Conservation (phyloP, 2,329 filamentous ascomycete genomes). For the Penicillium freii region DNA sequence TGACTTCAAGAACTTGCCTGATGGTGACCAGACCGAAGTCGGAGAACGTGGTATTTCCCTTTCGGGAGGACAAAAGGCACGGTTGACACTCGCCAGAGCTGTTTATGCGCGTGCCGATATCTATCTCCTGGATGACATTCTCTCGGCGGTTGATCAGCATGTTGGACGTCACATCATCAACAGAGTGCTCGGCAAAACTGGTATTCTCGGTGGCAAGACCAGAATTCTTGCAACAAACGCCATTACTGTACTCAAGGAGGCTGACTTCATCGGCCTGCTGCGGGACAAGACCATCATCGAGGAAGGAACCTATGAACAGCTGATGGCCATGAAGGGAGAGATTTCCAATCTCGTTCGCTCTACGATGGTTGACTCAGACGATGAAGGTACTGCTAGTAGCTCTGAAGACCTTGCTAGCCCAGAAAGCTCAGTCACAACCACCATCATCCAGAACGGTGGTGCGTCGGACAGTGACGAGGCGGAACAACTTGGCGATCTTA, state of each 20-base stretch:
- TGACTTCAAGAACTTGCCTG: constrained; percentile 87
- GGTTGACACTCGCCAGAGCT: constrained; percentile 84
- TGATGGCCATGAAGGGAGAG: constrained; percentile 91
- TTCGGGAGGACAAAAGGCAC: constrained; percentile 93
- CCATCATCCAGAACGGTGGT: constrained; percentile 50
- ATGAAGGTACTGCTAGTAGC: constrained; percentile 52
- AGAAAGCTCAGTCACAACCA: constrained; percentile 62
- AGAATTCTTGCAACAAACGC: constrained; percentile 93
- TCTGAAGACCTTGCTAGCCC: constrained; percentile 64
- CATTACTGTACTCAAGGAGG: constrained; percentile 83
- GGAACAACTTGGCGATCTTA: constrained; percentile 75
- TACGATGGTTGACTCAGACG: constrained; percentile 52
- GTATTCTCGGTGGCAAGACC: constrained; percentile 80
- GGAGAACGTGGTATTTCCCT: constrained; percentile 95
- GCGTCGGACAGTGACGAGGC: constrained; percentile 57
- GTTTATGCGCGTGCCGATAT: constrained; percentile 97
- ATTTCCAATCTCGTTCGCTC: constrained; percentile 81
- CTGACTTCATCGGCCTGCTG: constrained; percentile 83
- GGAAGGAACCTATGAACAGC: constrained; percentile 82
- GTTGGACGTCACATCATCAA: constrained; percentile 94
- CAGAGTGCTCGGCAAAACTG: constrained; percentile 82
- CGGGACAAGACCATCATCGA: constrained; percentile 81
- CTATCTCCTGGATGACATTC: constrained; percentile 87
- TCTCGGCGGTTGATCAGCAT: constrained; percentile 97
- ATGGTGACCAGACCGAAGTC: constrained; percentile 94